Evolutionary conservation across 1,284 basidiomycete species (phyloP), one percentile per base, ranked within the genome.

Genomic region (Cryptococcus sp.): DNA sequence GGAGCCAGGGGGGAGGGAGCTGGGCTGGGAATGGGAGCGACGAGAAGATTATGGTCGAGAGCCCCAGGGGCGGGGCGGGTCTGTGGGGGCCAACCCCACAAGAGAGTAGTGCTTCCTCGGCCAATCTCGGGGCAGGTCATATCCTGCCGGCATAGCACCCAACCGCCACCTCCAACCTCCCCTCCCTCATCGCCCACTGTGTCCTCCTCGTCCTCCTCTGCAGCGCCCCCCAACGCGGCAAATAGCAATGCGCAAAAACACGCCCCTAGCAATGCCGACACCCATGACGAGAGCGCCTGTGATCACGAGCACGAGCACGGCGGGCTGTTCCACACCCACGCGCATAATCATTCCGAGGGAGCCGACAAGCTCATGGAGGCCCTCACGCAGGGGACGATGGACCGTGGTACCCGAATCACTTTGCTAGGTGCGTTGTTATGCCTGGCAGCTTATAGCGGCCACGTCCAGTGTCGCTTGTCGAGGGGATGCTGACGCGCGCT

Each of bases 361-460:
- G 84, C 86, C 23, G 87, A 87, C 66, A 82, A 85, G 72, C 82
- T 92, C 54, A 82, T 91, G 56, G 81, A 86, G 55, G 86, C 77
- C 1, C 45, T 76, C n/a, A 57, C 61, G n/a, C 81, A 84, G 60
- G 86, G 87, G 44, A 79, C 80, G 84, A 86, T 86, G 44, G 91
- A 94, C 76, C 80, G 85, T 66, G 91, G 91, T 15, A 90, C 86
- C 60, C 83, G 82, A 63, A 89, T 94, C 63, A 94, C 91, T 2
- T 79, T 95, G 50, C 78, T 94, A 12, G 76, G 73, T 73, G 42
- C 44, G 70, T 63, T 1, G 11, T 45, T 33, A 35, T 52, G 8
- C 38, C n/a, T 43, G 46, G 28, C 28, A 33, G 28, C n/a, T n/a
- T n/a, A n/a, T n/a, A n/a, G n/a, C n/a, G n/a, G n/a, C n/a, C n/a